Evolutionary conservation across 306 rosid genomes (phyloP).

Genomic region (Cyclanthera cordifolia): DNA sequence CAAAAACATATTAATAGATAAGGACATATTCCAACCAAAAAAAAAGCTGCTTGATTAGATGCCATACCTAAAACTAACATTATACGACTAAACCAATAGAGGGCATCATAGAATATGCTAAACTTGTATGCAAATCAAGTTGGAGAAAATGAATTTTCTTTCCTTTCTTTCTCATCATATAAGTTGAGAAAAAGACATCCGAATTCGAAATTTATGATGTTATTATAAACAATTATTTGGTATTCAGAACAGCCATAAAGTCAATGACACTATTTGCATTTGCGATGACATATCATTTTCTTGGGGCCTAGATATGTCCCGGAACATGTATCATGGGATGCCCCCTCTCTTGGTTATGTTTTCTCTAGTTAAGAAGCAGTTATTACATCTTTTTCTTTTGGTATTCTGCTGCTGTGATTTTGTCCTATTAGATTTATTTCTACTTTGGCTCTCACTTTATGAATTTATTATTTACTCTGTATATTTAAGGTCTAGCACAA

Average conservation of each 20-base stretch:
- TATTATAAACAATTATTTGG: slow-evolving; percentile 24
- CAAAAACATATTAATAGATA: neutral
- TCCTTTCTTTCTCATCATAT: neutral
- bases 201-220: slow-evolving; percentile 15
- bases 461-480: slow-evolving; percentile 1
- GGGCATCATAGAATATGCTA: neutral
- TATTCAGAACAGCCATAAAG: slow-evolving; percentile 12
- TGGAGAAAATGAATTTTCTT: neutral
- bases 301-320: slow-evolving; percentile 38
- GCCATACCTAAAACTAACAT: neutral
- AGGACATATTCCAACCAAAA: neutral
- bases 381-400: neutral
- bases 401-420: slow-evolving; percentile 1
- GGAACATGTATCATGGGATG: slow-evolving; percentile 24
- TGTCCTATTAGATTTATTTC: slow-evolving; percentile 9
- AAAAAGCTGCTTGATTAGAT: neutral
- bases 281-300: slow-evolving; percentile 26
- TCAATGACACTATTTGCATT: slow-evolving; percentile 17
- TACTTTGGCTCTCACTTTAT: neutral
- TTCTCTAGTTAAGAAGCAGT: slow-evolving; percentile 28
- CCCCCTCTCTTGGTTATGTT: slow-evolving; percentile 19
- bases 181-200: slow-evolving; percentile 18
- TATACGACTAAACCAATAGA: neutral
- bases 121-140: neutral
- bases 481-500: slow-evolving; percentile 1